Conservation (phyloP, 2,329 filamentous ascomycete species). For the Gaeumannomyces sp. region DNA sequence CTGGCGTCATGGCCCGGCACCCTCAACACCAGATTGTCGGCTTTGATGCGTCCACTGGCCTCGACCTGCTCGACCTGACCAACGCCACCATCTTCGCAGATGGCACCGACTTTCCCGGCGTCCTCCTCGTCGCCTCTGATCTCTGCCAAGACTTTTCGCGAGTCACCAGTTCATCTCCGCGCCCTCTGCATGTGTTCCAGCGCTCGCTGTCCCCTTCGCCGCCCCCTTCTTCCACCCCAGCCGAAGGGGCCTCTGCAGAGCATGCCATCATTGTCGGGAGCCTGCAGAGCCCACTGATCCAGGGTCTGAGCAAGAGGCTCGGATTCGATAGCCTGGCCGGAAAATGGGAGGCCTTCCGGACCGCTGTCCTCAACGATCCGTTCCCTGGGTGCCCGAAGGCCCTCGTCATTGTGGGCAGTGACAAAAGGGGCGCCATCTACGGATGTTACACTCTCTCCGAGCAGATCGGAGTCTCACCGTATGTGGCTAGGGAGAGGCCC, state of each 20-base stretch:
- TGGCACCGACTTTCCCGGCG: constrained; percentile 4
- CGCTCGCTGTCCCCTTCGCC: neutral
- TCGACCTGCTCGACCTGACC: constrained; percentile 1
- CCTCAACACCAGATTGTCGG: neutral
- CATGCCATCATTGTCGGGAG: constrained; percentile 46
- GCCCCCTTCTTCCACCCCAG: neutral
- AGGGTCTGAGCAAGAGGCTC: constrained; percentile 36
- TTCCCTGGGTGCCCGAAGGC: constrained; percentile 16
- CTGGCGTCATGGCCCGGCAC: neutral
- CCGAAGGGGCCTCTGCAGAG: constrained; percentile 12
- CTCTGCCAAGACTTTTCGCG: constrained; percentile 3
- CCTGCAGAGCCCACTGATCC: constrained; percentile 38
- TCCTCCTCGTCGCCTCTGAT: constrained; percentile 4
- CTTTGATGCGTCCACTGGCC: neutral
- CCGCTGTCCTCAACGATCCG: constrained; percentile 32
- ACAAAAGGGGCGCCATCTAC: constrained; percentile 50
- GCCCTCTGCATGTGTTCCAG: neutral
- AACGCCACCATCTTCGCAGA: constrained; percentile 4
- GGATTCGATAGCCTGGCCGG: constrained; percentile 39
- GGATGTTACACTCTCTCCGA: constrained; percentile 52
- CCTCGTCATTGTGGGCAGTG: constrained; percentile 48
- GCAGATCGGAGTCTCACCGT: constrained; percentile 55
- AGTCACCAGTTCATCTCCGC: neutral
- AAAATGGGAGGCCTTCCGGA: constrained; percentile 50
- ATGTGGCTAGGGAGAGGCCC: constrained; percentile 6